Evolutionary conservation across 768 basidiomycete genomes (phyloP).

Genomic region (Termitomyces eurrhizus): DNA sequence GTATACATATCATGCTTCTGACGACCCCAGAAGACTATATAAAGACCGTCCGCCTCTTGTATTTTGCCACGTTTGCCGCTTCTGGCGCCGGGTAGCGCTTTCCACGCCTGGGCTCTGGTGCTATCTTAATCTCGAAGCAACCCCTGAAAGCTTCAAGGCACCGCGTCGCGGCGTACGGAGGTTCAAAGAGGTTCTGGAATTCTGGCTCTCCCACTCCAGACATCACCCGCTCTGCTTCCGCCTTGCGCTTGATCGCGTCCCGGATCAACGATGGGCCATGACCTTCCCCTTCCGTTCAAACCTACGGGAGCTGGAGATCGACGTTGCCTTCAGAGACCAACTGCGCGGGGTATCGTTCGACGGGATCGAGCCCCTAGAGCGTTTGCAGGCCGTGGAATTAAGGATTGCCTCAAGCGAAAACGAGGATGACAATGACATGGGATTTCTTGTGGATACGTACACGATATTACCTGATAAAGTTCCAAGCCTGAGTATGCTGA

Average conservation of each 20-base stretch:
- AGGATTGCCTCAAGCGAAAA: not conserved
- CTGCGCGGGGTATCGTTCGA: not conserved
- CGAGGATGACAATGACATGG: not conserved
- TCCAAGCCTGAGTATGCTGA: not conserved
- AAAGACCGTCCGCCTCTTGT: not conserved
- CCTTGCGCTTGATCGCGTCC: not conserved
- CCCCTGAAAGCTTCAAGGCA: not conserved
- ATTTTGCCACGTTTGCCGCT: not conserved
- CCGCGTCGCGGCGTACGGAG: not conserved
- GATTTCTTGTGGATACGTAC: not conserved
- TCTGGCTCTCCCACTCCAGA: not conserved
- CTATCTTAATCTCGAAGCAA: not conserved
- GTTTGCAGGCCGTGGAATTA: not conserved
- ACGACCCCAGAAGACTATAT: not conserved
- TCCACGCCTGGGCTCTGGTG: not conserved
- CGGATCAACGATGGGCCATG: not conserved
- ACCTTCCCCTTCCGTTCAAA: not conserved
- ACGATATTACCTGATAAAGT: not conserved
- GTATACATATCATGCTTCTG: not conserved
- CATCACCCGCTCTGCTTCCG: not conserved
- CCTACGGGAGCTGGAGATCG: not conserved
- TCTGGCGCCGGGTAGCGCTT: not conserved
- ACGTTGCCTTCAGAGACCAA: not conserved
- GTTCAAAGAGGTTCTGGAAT: not conserved
- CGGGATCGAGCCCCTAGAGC: not conserved